Evolutionary conservation across 106 monocot genomes (phyloP).

Genomic region (Dendrobium catenatum): DNA sequence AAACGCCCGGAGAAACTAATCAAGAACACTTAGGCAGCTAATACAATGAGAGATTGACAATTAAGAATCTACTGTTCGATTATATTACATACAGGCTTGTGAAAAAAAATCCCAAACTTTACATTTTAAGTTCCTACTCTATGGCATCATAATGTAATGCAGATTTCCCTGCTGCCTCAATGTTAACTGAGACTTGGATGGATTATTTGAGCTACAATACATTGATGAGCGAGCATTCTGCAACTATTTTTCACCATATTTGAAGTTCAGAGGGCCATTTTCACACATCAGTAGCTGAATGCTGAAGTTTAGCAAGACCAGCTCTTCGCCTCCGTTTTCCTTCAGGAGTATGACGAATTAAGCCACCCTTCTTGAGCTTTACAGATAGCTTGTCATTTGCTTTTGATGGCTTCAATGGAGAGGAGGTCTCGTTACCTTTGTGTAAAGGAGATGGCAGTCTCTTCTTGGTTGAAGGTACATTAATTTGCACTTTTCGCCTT

Average conservation of each 20-base stretch:
- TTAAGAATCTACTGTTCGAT: too few relatives aligned
- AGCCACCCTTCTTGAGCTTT: slow-evolving; percentile 26
- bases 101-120: neutral
- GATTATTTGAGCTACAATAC: neutral
- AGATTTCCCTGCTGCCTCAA: slow-evolving; percentile 1
- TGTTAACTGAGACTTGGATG: neutral
- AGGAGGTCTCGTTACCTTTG: slow-evolving; percentile 19
- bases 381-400: slow-evolving; percentile 19
- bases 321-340: slow-evolving; percentile 47
- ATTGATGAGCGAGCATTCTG: neutral
- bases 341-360: slow-evolving; percentile 46
- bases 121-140: slow-evolving; percentile 1
- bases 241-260: neutral
- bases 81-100: too few relatives aligned
- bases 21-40: too few relatives aligned
- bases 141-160: slow-evolving; percentile 1
- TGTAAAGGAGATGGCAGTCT: slow-evolving; percentile 34
- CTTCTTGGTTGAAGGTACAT: slow-evolving; percentile 28
- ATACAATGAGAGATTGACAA: too few relatives aligned
- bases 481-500: slow-evolving; percentile 13
- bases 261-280: neutral
- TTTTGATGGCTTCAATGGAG: slow-evolving; percentile 12
- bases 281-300: slow-evolving; percentile 11
- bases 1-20: too few relatives aligned
- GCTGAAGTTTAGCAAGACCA: slow-evolving; percentile 19